These are phyloP conservation scores for Lanzia echinophila DNA, from an alignment of 2,329 filamentous ascomycete species.

Conservation along the genomic window DNA sequence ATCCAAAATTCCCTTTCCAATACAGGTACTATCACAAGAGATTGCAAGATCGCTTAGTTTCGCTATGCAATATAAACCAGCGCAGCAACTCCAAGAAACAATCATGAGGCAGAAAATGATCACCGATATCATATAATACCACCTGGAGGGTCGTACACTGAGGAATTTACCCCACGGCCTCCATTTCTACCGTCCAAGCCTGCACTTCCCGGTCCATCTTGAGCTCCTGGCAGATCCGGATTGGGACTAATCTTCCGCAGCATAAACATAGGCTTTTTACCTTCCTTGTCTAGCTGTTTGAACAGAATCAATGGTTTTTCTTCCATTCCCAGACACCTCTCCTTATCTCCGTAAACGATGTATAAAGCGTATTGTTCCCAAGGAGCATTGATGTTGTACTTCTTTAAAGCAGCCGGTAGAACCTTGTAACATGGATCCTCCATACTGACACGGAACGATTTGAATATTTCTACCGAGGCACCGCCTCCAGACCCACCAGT, in stretches of 20 bases:
- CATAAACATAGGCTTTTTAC: slow-evolving; percentile 87
- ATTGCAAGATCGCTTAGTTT: slow-evolving; percentile 6
- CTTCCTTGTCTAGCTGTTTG: slow-evolving; percentile 94
- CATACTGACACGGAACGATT: slow-evolving; percentile 95
- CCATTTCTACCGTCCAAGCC: slow-evolving; percentile 17
- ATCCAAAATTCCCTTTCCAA: slow-evolving; percentile 8
- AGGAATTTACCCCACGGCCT: slow-evolving; percentile 14
- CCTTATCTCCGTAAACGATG: slow-evolving; percentile 98
- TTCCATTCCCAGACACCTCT: slow-evolving; percentile 83
- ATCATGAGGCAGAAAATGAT: slow-evolving; percentile 4
- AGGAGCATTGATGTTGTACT: slow-evolving; percentile 97
- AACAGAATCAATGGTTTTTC: slow-evolving; percentile 94
- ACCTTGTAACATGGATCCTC: slow-evolving; percentile 98
- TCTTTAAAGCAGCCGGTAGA: slow-evolving; percentile 87
- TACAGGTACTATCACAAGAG: slow-evolving; percentile 8
- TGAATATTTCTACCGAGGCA: slow-evolving; percentile 87
- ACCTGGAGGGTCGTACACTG: slow-evolving; percentile 28
- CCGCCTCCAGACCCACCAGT: slow-evolving; percentile 37
- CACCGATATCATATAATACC: slow-evolving; percentile 27
- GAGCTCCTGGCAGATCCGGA: slow-evolving; percentile 27
- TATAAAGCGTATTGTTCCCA: slow-evolving; percentile 97
- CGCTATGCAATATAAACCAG: slow-evolving; percentile 5
- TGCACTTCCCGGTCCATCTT: slow-evolving; percentile 31
- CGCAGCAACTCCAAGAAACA: slow-evolving; percentile 8
- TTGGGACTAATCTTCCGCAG: slow-evolving; percentile 43